Evolutionary conservation across 371 early-diverging fungal genomes (phyloP).

Genomic region (Rhizomucor pusillus): DNA sequence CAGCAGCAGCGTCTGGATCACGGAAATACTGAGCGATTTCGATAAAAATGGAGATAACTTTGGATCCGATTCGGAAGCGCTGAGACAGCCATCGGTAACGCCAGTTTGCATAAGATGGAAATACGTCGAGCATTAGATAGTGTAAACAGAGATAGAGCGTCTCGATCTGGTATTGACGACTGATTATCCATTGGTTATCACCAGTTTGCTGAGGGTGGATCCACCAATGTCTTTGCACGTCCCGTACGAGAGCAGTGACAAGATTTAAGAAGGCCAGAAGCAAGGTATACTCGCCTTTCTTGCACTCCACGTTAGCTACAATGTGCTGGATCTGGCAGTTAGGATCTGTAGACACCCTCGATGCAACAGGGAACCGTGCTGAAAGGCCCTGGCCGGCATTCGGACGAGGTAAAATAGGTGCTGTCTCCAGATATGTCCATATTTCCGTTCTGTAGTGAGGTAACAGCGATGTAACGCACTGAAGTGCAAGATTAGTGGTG

Average conservation of each 20-base stretch:
- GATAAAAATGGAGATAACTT: constrained; percentile 33
- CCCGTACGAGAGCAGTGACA: constrained; percentile 32
- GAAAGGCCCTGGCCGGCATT: constrained; percentile 13
- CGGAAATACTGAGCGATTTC: constrained; percentile 30
- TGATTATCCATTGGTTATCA: background rate
- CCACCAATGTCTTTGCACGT: constrained; percentile 44
- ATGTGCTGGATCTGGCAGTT: constrained; percentile 29
- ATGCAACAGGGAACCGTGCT: constrained; percentile 6
- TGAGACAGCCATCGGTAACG: constrained; percentile 41
- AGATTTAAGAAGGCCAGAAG: constrained; percentile 40
- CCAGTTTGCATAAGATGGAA: constrained; percentile 41
- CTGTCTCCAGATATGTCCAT: constrained; percentile 28
- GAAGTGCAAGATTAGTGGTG: constrained; percentile 24
- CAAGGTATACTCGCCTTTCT: constrained; percentile 28
- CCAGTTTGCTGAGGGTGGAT: background rate
- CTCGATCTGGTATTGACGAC: constrained; percentile 23
- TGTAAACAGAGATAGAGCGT: constrained; percentile 30
- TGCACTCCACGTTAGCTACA: constrained; percentile 32
- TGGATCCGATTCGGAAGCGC: constrained; percentile 38
- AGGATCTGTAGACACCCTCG: constrained; percentile 6
- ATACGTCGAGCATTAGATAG: constrained; percentile 41
- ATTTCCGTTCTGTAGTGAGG: constrained; percentile 28
- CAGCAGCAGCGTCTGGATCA: constrained; percentile 6
- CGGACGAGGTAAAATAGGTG: constrained; percentile 35
- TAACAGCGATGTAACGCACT: constrained; percentile 31